A percentile compares a stretch with the other conserved stretches of the same genome.
Evolutionary conservation across 495 filamentous ascomycete genomes (phyloP).

Genomic region (Annulohypoxylon moriforme): DNA sequence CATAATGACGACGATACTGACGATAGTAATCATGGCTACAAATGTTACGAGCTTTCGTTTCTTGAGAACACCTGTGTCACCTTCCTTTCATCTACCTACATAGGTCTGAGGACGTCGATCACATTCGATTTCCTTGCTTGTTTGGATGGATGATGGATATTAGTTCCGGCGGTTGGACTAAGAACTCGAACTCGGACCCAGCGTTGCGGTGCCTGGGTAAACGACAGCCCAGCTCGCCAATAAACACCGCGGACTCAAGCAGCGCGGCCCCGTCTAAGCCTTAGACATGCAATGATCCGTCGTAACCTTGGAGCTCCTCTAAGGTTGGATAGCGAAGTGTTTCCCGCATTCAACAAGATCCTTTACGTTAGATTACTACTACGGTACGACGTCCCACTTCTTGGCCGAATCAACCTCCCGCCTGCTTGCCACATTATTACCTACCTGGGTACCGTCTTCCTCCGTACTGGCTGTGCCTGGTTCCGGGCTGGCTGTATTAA

Average conservation of each 20-base stretch:
- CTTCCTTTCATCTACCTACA: conserved; percentile 22
- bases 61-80: conserved; percentile 18
- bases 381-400: conserved; percentile 34
- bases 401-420: conserved; percentile 25
- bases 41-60: conserved; percentile 18
- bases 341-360: conserved; percentile 33
- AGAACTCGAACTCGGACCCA: conserved; percentile 2
- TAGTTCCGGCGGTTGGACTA: conserved; percentile 2
- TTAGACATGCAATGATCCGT: conserved; percentile 23
- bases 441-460: conserved; percentile 20
- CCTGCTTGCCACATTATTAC: conserved; percentile 33
- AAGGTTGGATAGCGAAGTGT: conserved; percentile 38
- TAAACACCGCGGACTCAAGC: conserved; percentile 1
- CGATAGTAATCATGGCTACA: not conserved
- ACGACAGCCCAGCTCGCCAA: conserved; percentile 17
- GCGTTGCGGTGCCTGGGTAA: conserved; percentile 28
- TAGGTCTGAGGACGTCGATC: conserved; percentile 20
- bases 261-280: conserved; percentile 15
- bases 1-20: conserved; percentile 13
- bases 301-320: conserved; percentile 32
- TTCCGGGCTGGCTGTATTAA: conserved; percentile 25
- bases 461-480: conserved; percentile 1
- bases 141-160: conserved; percentile 10
- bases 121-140: conserved; percentile 11
- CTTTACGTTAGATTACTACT: conserved; percentile 42